Evolutionary conservation across 148 eudicot genomes (phyloP).

Genomic region (Mesembryanthemum crystallinum): DNA sequence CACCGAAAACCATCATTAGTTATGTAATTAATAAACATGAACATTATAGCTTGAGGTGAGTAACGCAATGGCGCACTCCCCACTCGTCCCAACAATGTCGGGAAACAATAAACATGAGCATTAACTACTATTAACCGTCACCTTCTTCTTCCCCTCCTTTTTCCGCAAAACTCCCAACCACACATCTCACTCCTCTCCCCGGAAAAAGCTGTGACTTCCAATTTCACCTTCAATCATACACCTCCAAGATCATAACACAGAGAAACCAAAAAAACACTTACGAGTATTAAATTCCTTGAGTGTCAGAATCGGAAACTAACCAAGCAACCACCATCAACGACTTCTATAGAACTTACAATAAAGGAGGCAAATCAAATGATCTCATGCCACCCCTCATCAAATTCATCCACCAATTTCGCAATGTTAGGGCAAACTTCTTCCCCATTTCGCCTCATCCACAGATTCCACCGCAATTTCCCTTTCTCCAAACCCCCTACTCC

Average conservation of each 20-base stretch:
- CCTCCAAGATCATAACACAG: no score
- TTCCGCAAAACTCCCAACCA: slow-evolving; percentile 13
- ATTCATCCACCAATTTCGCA: slow-evolving; percentile 6
- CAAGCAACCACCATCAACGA: background rate
- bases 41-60: no score
- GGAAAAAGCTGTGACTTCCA: no score
- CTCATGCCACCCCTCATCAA: slow-evolving; percentile 18
- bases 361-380: slow-evolving; percentile 12
- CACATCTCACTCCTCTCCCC: background rate
- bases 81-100: no score
- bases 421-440: slow-evolving; percentile 28
- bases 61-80: no score
- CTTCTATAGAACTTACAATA: no score
- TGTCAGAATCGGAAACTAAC: background rate
- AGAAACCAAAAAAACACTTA: background rate
- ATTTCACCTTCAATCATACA: no score
- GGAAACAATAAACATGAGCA: no score
- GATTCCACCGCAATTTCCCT: background rate
- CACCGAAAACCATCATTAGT: no score
- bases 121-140: background rate
- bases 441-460: slow-evolving; percentile 14
- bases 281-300: background rate
- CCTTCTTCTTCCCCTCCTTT: background rate
- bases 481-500: background rate
- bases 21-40: no score